phyloP scores from a whole-genome alignment of 352 stramenopile species.

The Globisporangium parvum region DNA sequence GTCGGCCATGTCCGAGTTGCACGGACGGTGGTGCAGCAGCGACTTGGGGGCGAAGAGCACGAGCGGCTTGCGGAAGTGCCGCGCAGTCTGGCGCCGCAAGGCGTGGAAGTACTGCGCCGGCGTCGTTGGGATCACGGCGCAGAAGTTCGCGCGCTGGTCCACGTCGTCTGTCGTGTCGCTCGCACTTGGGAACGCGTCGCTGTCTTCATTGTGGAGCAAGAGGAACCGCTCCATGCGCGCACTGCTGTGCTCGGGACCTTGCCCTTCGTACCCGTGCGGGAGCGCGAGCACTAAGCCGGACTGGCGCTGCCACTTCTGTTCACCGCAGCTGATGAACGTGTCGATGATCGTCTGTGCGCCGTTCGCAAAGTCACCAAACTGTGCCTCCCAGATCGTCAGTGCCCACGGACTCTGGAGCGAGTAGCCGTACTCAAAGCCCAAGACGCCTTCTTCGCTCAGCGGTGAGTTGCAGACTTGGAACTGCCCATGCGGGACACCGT shows the following conservation, averaged over 20 bases:
- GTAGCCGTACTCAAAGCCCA: constrained; percentile 88
- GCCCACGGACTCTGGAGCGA: constrained; percentile 65
- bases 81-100: constrained; percentile 80
- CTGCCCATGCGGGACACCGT: constrained; percentile 30
- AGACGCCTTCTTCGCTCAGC: constrained; percentile 77
- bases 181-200: constrained; percentile 46
- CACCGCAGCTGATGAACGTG: constrained; percentile 75
- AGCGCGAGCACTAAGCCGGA: constrained; percentile 74
- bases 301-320: constrained; percentile 90
- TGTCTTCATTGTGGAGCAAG: constrained; percentile 73
- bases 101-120: constrained; percentile 97
- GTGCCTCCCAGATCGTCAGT: constrained; percentile 90
- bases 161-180: constrained; percentile 24
- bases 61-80: constrained; percentile 72
- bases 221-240: constrained; percentile 83
- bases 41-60: constrained; percentile 82
- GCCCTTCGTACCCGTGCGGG: constrained; percentile 83
- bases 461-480: constrained; percentile 83
- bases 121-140: constrained; percentile 75
- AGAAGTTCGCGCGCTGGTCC: constrained; percentile 61
- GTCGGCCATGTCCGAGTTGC: constrained; percentile 68
- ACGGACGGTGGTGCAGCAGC: constrained; percentile 76
- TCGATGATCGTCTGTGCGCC: constrained; percentile 87
- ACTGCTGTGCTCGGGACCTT: constrained; percentile 82
- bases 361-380: constrained; percentile 89